Conservation (phyloP, 768 basidiomycete genomes). For the Collybia sordida region DNA sequence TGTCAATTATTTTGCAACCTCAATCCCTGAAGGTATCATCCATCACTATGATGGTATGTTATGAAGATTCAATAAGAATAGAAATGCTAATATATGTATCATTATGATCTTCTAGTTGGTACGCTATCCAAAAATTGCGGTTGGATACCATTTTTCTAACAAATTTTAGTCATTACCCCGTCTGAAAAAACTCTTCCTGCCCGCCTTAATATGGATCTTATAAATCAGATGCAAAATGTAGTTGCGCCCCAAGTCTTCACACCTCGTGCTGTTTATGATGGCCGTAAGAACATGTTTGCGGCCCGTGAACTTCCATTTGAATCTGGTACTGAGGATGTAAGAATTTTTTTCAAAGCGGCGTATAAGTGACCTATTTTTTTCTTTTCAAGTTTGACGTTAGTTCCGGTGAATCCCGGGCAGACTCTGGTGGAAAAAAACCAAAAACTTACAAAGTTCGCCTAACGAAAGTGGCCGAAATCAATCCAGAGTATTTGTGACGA, state of each 20-base stretch:
- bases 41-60: slow-evolving; percentile 78
- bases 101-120: slow-evolving; percentile 36
- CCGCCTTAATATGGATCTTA: slow-evolving; percentile 68
- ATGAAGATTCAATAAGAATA: background rate
- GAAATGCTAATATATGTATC: slow-evolving; percentile 8
- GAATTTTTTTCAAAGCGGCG: slow-evolving; percentile 9
- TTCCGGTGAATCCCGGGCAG: slow-evolving; percentile 36
- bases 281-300: slow-evolving; percentile 74
- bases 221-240: slow-evolving; percentile 57
- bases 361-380: slow-evolving; percentile 1
- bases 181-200: slow-evolving; percentile 70
- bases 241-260: slow-evolving; percentile 68
- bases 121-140: slow-evolving; percentile 14
- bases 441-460: slow-evolving; percentile 68
- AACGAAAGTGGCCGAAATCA: slow-evolving; percentile 56
- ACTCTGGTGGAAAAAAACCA: slow-evolving; percentile 42
- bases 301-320: slow-evolving; percentile 59
- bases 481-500: slow-evolving; percentile 40
- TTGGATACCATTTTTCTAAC: slow-evolving; percentile 1
- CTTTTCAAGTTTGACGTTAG: slow-evolving; percentile 57
- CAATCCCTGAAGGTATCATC: slow-evolving; percentile 62
- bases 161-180: slow-evolving; percentile 54
- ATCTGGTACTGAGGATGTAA: slow-evolving; percentile 49
- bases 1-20: slow-evolving; percentile 65
- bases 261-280: slow-evolving; percentile 75